phyloP scores from a whole-genome alignment of 768 basidiomycete genomes.

The Suillus bovinus region DNA sequence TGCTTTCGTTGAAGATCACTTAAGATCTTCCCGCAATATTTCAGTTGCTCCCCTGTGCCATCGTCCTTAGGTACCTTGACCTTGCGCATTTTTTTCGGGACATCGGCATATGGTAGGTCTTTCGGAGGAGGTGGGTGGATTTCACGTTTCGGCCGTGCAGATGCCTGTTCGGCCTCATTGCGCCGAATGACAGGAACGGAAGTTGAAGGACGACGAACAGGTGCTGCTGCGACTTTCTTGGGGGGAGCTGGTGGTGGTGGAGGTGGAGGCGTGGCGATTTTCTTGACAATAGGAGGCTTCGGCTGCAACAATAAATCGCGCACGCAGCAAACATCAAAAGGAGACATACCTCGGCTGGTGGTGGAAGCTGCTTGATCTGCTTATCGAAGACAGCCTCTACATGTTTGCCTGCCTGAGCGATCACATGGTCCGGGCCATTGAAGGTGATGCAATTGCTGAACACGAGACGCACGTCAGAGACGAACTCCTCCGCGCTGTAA shows the following conservation, averaged over 20 bases:
- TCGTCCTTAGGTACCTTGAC: constrained; percentile 61
- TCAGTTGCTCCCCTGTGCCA: constrained; percentile 78
- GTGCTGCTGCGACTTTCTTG: constrained; percentile 37
- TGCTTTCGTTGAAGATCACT: constrained; percentile 79
- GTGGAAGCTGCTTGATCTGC: constrained; percentile 80
- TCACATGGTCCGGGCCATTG: constrained; percentile 88
- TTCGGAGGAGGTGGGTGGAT: constrained; percentile 95
- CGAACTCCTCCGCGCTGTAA: constrained; percentile 73
- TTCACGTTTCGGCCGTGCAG: constrained; percentile 92
- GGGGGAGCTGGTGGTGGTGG: constrained; percentile 33
- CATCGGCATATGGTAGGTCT: constrained; percentile 82
- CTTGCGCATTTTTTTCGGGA: constrained; percentile 67
- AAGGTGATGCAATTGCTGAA: constrained; percentile 88
- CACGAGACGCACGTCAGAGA: constrained; percentile 82
- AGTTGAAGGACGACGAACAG: constrained; percentile 72
- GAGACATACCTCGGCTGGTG: constrained; percentile 67
- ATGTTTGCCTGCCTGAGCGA: constrained; percentile 78
- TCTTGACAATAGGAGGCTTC: constrained; percentile 49
- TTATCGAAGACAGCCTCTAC: constrained; percentile 88
- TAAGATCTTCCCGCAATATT: constrained; percentile 77
- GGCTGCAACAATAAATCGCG: constrained; percentile 29
- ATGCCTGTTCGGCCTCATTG: constrained; percentile 54
- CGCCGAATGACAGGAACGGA: constrained; percentile 84
- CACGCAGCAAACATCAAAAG: constrained; percentile 18
- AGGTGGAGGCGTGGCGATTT: constrained; percentile 37